Base-by-base conservation (phyloP, 169 alveolate species). In the Haemoproteus tartakovskyi region DNA sequence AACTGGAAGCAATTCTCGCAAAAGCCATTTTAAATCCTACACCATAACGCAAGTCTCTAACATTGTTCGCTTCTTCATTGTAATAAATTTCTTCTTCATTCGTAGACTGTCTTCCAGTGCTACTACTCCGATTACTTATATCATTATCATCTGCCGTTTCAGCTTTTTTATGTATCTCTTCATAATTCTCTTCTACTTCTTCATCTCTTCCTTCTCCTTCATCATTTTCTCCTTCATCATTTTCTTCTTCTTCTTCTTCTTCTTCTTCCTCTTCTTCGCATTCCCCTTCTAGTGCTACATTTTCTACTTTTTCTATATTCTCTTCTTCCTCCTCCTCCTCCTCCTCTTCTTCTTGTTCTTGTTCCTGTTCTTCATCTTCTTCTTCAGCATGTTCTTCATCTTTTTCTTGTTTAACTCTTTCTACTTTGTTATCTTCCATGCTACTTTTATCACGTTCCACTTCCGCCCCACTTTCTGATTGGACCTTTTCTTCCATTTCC, bases 1-100 rank as follows among this genome's bases (percentile, higher is more conserved):
- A 92, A 59, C 93, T 88, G 60, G 89, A 85, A 3, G 95, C 89
- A 24, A 90, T 70, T 14, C 97, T 87, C 14, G 94, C 94, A 62
- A 80, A 90, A 4, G 97, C 91, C 85, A 88, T 86, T 82, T 93
- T 93, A 84, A 93, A 93, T 14, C 97, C 97, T 29, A 86, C 60
- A 12, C 97, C 97, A 48, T 93, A 91, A 30, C 59, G 54, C 46
- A 74, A 22, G 37, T 74, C 84, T 57, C 54, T 57, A 12, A 57
- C 46, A 27, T 37, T 47, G 51, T 74, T 74, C n/a, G 78, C 74
- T 57, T 56, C 45, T 18, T 56, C 84, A n/a, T 74, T 74, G 30
- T 74, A 74, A 26, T 57, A 74, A 56, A 11, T 57, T 9, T 74
- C 62, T 14, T 74, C 63, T 30, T 74, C 78, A 45, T 74, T 5